Evolutionary conservation across 768 basidiomycete genomes (phyloP), one percentile per base, ranked within the genome.

Genomic region (Podaxis rugospora): DNA sequence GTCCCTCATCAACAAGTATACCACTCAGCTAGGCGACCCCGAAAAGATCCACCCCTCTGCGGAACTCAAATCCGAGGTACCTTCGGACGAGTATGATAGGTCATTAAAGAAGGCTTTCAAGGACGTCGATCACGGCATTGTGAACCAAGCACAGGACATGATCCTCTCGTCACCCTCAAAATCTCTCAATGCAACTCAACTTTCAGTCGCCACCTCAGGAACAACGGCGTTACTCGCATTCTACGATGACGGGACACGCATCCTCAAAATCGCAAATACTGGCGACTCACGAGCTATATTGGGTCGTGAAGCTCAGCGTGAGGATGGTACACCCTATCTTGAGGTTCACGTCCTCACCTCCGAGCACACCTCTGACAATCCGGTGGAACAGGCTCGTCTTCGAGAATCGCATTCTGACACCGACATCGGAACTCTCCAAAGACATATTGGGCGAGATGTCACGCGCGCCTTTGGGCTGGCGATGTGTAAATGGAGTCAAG

Each of bases 211-310:
- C 1, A 66, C 70, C 13, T 70, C 75, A 1, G 77, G 59, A 16
- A 32, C 47, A 23, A 53, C 73, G 21, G 73, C 72, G 1, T 66
- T 77, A 18, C 65, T 78, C 10, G 55, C 66, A 4, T 62, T 73
- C 49, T 80, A 78, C 57, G 77, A 81, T 46, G 70, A 68, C 9
- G 66, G 71, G 23, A 66, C 68, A 9, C 69, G 73, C 9, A 63
- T 68, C 0, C 72, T 81, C 4, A 73, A 74, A 55, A 62, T 78
- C 23, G 76, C 75, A 2, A 66, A 73, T 28, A 71, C 78, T 5
- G 79, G 80, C 1, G 74, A 80, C 64, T 73, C 72, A 32, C 77
- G 79, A 14, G 79, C 77, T 5, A 71, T 80, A 3, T 67, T 79
- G 6, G 80, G 80, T 5, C 69, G 78, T 13, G 70, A 66, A 1